These are phyloP conservation scores for Fusarium hainanense DNA, from an alignment of 2,329 filamentous ascomycete genomes.

Conservation along the genomic window DNA sequence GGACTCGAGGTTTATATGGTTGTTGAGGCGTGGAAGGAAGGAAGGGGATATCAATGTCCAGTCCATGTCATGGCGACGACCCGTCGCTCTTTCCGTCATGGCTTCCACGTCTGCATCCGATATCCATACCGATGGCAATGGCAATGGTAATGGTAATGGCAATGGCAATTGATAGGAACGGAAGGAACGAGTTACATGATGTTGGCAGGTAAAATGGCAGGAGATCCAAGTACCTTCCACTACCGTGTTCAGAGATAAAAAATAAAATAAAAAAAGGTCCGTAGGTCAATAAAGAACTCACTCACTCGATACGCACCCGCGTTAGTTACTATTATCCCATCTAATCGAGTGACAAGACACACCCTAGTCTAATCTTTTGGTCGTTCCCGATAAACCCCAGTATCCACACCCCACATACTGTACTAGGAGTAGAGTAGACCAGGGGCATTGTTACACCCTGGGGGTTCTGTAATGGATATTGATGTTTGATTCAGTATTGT, in stretches of 20 bases:
- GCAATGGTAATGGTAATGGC: not conserved
- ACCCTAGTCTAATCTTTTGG: slow-evolving; percentile 32
- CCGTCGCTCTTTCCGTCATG: slow-evolving; percentile 30
- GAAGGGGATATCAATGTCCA: not conserved
- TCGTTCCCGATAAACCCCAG: slow-evolving; percentile 42
- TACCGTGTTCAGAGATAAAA: slow-evolving; percentile 22
- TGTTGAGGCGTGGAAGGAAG: slow-evolving; percentile 2
- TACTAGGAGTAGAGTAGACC: not conserved
- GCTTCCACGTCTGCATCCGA: slow-evolving; percentile 24
- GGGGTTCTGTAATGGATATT: not conserved
- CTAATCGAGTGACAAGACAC: slow-evolving; percentile 39
- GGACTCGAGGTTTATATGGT: slow-evolving; percentile 40
- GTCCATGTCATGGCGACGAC: not conserved
- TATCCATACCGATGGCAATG: slow-evolving; percentile 16
- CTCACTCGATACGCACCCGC: slow-evolving; percentile 37
- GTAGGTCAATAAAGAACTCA: slow-evolving; percentile 20
- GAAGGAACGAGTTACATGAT: slow-evolving; percentile 1
- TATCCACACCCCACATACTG: slow-evolving; percentile 28
- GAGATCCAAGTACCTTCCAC: slow-evolving; percentile 14
- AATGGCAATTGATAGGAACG: not conserved
- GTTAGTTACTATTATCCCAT: slow-evolving; percentile 37
- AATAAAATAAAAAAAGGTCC: too few relatives aligned
- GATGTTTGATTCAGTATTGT: not conserved
- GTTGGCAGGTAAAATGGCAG: slow-evolving; percentile 12
- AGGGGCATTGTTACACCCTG: slow-evolving; percentile 22